Base-by-base conservation (phyloP, 352 stramenopile genomes). In the Phytophthora tentaculata region DNA sequence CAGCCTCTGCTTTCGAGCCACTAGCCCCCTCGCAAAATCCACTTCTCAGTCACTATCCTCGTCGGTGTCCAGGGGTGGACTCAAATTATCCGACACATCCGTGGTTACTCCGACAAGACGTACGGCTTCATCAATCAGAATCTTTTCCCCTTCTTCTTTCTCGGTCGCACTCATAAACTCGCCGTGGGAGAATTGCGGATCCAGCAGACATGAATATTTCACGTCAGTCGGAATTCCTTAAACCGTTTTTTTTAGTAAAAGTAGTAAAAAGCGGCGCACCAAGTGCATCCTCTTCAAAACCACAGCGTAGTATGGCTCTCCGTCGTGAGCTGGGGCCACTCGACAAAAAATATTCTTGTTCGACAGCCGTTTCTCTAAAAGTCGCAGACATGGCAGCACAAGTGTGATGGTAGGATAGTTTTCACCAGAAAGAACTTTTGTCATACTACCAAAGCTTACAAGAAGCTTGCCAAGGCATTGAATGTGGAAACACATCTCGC, bases 391-490 rank as follows among this genome's bases (percentile, higher is more conserved):
- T 1, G 61, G 52, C 3, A 57, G 24, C 19, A 62, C 32, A 14
- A 61, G 35, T 5, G 52, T 39, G 14, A 68, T 60, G 0, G 59
- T 59, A 6, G 49, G 12, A 48, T 67, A 67, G 1, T 3, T 50
- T 50, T 60, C 41, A 39, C 37, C 41, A 1, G 50, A 60, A 0
- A 67, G 24, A 10, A 53, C 22, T 10, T 39, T 66, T 8, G 37
- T 62, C 44, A 68, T 53, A 8, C 52, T 44, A 29, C 58, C 29
- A n/a, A 62, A 68, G 19, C 24, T 57, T 0, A 62, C 50, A 9
- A 58, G 61, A 24, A 62, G 61, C 7, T 39, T 68, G 0, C 62
- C 44, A 12, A 68, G 35, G 44, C 61, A 68, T n/a, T 68, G 20
- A n/a, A 67, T 51, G 20, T 51, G n/a, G 22, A 62, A 62, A 22